These are phyloP conservation scores for Parathielavia appendiculata DNA, from an alignment of 495 filamentous ascomycete species.

Conservation along the genomic window DNA sequence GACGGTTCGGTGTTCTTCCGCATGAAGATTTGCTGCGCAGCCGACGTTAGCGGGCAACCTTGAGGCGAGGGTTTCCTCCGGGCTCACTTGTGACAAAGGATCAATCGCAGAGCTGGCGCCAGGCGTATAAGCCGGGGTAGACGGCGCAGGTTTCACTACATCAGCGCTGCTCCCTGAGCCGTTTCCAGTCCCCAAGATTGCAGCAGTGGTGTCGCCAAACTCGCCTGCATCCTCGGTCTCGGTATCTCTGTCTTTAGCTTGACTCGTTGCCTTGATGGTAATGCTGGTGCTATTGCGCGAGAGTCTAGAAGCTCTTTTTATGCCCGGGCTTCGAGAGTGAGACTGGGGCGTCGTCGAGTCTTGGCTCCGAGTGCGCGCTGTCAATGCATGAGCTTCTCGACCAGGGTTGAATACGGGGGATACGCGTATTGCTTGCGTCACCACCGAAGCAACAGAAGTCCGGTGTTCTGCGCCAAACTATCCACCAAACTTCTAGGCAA, in stretches of 20 bases:
- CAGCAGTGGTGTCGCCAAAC: slow-evolving; percentile 7
- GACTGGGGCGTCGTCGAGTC: slow-evolving; percentile 15
- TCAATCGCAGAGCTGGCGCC: slow-evolving; percentile 34
- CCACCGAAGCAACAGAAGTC: neutral
- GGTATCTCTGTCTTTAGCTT: slow-evolving; percentile 14
- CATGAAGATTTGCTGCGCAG: slow-evolving; percentile 62
- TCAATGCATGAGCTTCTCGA: slow-evolving; percentile 15
- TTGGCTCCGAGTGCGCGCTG: slow-evolving; percentile 18
- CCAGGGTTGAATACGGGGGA: neutral
- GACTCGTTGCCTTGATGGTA: slow-evolving; percentile 13
- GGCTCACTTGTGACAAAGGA: slow-evolving; percentile 44
- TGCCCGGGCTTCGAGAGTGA: slow-evolving; percentile 1
- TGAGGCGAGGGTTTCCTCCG: no score
- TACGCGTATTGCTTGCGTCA: neutral
- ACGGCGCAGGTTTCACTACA: neutral
- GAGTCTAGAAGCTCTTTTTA: slow-evolving; percentile 13
- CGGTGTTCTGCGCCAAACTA: neutral
- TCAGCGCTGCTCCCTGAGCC: slow-evolving; percentile 8
- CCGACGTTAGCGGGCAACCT: neutral
- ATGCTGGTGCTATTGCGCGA: slow-evolving; percentile 20
- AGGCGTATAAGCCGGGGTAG: slow-evolving; percentile 18
- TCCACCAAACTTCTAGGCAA: neutral
- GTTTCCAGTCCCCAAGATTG: slow-evolving; percentile 8
- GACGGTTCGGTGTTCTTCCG: slow-evolving; percentile 73
- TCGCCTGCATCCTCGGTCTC: slow-evolving; percentile 22